These are phyloP conservation scores for Leccinum griseonigrum DNA, from an alignment of 1,284 basidiomycete species.

Conservation along the genomic window DNA sequence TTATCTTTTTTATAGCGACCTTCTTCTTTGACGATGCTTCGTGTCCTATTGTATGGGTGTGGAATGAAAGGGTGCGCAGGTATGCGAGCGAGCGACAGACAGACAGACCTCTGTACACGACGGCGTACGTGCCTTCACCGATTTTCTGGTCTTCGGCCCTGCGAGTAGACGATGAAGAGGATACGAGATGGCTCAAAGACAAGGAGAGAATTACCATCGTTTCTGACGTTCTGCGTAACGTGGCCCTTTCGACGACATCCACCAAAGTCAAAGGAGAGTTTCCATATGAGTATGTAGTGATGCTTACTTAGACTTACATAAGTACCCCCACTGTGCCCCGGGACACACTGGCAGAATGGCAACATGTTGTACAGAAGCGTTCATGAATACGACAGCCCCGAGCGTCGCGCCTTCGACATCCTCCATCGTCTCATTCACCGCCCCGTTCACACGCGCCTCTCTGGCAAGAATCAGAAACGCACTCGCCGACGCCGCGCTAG, in stretches of 20 bases:
- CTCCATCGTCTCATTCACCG: conserved; percentile 33
- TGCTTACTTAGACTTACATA: no score
- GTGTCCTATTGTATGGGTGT: conserved; percentile 43
- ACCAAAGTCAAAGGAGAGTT: conserved; percentile 24
- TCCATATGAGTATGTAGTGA: no score
- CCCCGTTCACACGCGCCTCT: conserved; percentile 41
- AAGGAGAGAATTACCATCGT: conserved; percentile 48
- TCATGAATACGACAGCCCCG: conserved; percentile 4
- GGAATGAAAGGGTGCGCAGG: neutral
- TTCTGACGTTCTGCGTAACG: conserved; percentile 58
- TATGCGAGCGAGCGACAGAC: neutral
- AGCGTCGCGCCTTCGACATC: conserved; percentile 5
- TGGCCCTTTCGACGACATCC: conserved; percentile 77
- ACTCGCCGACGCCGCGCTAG: conserved; percentile 27
- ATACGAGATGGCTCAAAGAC: conserved; percentile 8
- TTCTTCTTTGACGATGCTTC: conserved; percentile 70
- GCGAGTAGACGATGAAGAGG: conserved; percentile 3
- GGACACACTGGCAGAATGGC: conserved; percentile 14
- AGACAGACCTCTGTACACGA: conserved; percentile 83
- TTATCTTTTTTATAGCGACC: conserved; percentile 98
- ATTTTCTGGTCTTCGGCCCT: conserved; percentile 88
- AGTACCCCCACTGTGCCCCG: no score
- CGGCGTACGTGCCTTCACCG: conserved; percentile 97
- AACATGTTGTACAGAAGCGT: conserved; percentile 26
- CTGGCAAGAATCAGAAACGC: conserved; percentile 40